A percentile compares a stretch with the other conserved stretches of the same genome.
Evolutionary conservation across 257 asterid genomes (phyloP).

Genomic region (Agastache rugosa): DNA sequence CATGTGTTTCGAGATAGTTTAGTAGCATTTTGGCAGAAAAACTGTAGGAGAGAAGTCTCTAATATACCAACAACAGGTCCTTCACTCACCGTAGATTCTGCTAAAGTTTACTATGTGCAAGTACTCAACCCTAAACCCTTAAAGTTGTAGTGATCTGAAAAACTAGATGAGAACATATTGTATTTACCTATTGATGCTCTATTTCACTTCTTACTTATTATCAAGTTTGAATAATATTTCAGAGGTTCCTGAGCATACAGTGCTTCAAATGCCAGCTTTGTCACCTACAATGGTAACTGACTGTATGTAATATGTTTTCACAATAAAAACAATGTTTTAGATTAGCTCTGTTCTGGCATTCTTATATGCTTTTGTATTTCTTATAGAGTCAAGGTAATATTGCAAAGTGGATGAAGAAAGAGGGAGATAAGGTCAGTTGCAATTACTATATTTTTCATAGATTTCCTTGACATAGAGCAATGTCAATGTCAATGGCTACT

Average conservation of each 20-base stretch:
- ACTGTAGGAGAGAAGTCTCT: no score
- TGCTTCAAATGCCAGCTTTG: constrained; percentile 92
- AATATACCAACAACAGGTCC: no score
- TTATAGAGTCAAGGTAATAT: constrained; percentile 95
- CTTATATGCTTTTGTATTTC: constrained; percentile 39
- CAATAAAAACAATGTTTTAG: background rate
- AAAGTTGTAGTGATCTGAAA: no score
- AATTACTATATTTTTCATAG: constrained; percentile 27
- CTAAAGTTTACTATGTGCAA: no score
- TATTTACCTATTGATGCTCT: no score
- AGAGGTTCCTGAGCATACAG: constrained; percentile 72
- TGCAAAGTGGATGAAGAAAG: constrained; percentile 89
- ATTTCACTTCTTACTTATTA: constrained; percentile 19
- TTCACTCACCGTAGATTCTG: no score
- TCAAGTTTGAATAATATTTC: constrained; percentile 44
- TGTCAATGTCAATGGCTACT: constrained; percentile 19
- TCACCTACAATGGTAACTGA: constrained; percentile 97
- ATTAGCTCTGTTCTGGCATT: constrained; percentile 9
- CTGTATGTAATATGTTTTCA: constrained; percentile 17
- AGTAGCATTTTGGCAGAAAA: no score
- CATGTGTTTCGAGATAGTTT: no score
- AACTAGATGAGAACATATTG: no score
- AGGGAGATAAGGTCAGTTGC: constrained; percentile 93
- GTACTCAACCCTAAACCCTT: no score
- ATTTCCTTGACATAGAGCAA: constrained; percentile 12